A percentile compares a stretch with the other conserved stretches of the same genome.
These are phyloP conservation scores for Glycine tomentella DNA, from an alignment of 306 rosid genomes.

Conservation along the genomic window DNA sequence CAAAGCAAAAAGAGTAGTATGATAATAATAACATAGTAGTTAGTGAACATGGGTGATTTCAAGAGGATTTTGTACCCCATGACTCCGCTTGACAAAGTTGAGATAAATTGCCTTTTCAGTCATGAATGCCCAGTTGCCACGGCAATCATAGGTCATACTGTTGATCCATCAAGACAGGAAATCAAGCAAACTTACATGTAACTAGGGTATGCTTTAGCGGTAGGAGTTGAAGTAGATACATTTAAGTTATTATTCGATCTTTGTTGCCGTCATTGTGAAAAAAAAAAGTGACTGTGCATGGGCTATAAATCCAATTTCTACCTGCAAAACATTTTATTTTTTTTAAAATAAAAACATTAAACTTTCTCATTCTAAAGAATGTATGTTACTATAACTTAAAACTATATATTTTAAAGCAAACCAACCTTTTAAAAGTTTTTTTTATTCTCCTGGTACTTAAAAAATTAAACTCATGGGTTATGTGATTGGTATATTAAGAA, in stretches of 20 bases:
- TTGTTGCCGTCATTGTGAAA: no score
- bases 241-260: no score
- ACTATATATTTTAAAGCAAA: background rate
- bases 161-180: background rate
- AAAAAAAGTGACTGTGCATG: conserved; percentile 48
- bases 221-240: no score
- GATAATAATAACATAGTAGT: conserved; percentile 34
- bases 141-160: conserved; percentile 31
- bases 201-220: no score
- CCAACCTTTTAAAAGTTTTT: background rate
- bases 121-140: conserved; percentile 25
- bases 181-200: background rate
- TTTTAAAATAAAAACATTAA: no score
- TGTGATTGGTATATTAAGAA: no score
- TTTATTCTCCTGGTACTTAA: no score
- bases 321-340: background rate
- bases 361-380: no score
- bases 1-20: conserved; percentile 26
- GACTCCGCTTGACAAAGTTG: conserved; percentile 9
- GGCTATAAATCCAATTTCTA: conserved; percentile 36
- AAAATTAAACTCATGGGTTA: no score
- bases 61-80: conserved; percentile 29
- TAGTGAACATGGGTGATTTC: conserved; percentile 27
- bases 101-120: conserved; percentile 37
- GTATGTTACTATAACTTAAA: no score